These are phyloP conservation scores for Patellifolia procumbens DNA, from an alignment of 179 eudicot genomes.

Conservation along the genomic window DNA sequence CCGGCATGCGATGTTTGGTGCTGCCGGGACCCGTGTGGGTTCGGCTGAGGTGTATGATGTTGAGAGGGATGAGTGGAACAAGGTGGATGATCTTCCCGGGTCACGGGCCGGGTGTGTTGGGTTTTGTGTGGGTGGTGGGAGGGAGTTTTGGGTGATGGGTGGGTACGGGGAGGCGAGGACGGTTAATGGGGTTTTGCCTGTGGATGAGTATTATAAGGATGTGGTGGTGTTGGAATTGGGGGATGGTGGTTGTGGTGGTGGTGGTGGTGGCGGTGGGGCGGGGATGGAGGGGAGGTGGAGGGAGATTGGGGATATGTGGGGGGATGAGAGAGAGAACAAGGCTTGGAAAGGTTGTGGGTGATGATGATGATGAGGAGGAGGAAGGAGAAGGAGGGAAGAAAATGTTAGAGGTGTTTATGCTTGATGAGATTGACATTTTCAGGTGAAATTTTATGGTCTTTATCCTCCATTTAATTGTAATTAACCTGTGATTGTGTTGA, in stretches of 20 bases:
- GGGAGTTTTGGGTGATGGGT: constrained; percentile 97
- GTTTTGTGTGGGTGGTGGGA: constrained; percentile 44
- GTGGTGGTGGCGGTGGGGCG: constrained; percentile 54
- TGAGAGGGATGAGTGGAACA: constrained; percentile 66
- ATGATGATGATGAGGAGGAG: constrained; percentile 40
- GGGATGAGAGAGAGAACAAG: constrained; percentile 55
- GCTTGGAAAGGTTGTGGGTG: constrained; percentile 75
- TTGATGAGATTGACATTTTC: constrained; percentile 63
- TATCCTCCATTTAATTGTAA: neutral
- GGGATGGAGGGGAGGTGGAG: constrained; percentile 62
- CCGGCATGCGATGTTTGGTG: constrained; percentile 76
- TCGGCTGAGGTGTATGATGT: constrained; percentile 78
- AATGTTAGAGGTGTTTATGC: constrained; percentile 75
- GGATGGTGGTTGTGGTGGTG: constrained; percentile 5
- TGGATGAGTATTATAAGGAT: constrained; percentile 83
- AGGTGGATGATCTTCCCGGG: constrained; percentile 62
- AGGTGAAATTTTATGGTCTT: constrained; percentile 57
- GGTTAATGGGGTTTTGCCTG: constrained; percentile 79
- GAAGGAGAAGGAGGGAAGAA: constrained; percentile 28
- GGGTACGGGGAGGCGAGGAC: constrained; percentile 87
- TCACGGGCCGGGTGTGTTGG: constrained; percentile 93
- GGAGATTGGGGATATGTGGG: constrained; percentile 92
- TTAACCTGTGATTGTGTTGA: neutral
- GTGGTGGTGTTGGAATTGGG: constrained; percentile 69
- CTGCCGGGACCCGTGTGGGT: constrained; percentile 80